A percentile compares a stretch with the other conserved stretches of the same genome.
Conservation (phyloP, 2,329 filamentous ascomycete species). For the Metarhizium sp. region DNA sequence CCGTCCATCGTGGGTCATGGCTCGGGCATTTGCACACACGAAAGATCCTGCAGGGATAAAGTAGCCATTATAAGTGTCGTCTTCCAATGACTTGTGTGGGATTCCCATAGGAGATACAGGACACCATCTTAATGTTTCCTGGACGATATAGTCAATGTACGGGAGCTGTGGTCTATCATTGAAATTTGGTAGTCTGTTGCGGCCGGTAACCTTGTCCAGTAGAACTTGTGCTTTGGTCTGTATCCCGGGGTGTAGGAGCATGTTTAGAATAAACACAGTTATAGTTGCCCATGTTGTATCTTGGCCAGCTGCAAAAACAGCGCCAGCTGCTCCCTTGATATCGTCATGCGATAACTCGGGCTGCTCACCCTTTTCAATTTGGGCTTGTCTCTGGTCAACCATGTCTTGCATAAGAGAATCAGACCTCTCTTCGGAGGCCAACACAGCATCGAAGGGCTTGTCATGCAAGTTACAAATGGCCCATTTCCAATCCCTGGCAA, state of each 20-base stretch:
- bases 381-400: constrained; percentile 14
- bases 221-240: constrained; percentile 36
- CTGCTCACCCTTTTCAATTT: constrained; percentile 15
- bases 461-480: constrained; percentile 32
- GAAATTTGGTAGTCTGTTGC: constrained; percentile 33
- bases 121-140: constrained; percentile 35
- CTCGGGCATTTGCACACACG: constrained; percentile 32
- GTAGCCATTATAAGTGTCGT: constrained; percentile 48
- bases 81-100: constrained; percentile 42
- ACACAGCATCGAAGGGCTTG: constrained; percentile 29
- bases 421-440: constrained; percentile 18
- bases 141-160: constrained; percentile 36
- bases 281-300: constrained; percentile 35
- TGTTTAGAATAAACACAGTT: constrained; percentile 34
- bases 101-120: constrained; percentile 40
- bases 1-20: constrained; percentile 32
- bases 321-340: constrained; percentile 39
- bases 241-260: constrained; percentile 31
- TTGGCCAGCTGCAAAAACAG: constrained; percentile 37
- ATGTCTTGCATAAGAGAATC: constrained; percentile 19
- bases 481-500: constrained; percentile 19
- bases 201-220: constrained; percentile 37
- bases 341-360: constrained; percentile 30
- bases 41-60: constrained; percentile 45
- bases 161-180: constrained; percentile 32